Evolutionary conservation across 192 early-diverging fungal genomes (phyloP).

Genomic region (Coemansia sp.): DNA sequence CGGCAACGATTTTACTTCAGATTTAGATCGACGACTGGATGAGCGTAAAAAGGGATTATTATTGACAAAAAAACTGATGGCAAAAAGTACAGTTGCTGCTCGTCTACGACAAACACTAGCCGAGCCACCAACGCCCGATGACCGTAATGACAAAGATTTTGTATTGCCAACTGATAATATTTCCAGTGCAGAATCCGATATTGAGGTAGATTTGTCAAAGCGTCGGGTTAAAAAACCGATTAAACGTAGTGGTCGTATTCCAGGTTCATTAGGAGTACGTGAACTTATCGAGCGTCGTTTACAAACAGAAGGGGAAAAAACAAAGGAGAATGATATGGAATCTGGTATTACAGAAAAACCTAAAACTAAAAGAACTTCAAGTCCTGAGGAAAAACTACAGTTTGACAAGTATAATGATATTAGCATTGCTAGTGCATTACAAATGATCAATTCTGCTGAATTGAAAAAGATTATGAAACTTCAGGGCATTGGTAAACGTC

Average conservation of each 20-base stretch:
- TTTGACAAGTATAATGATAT: slow-evolving; percentile 44
- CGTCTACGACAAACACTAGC: slow-evolving; percentile 23
- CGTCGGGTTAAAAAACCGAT: neutral
- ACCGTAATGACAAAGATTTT: slow-evolving; percentile 38
- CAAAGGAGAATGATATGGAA: neutral
- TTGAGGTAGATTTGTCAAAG: neutral
- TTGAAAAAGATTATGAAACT: slow-evolving; percentile 57
- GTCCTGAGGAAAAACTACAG: slow-evolving; percentile 19
- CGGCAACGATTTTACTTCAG: slow-evolving; percentile 41
- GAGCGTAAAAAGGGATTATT: slow-evolving; percentile 7
- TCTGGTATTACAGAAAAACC: neutral
- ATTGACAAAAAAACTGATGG: slow-evolving; percentile 18
- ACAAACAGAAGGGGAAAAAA: neutral
- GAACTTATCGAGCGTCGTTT: slow-evolving; percentile 33
- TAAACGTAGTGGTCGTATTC: slow-evolving; percentile 15
- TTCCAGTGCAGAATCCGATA: slow-evolving; percentile 10
- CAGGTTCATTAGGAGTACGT: slow-evolving; percentile 40
- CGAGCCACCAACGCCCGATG: slow-evolving; percentile 34
- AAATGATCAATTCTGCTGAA: slow-evolving; percentile 58
- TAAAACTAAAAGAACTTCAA: neutral
- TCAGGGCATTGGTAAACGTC: slow-evolving; percentile 60
- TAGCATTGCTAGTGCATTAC: slow-evolving; percentile 49
- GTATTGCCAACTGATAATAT: slow-evolving; percentile 16
- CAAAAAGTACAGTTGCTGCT: slow-evolving; percentile 39
- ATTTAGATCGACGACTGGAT: slow-evolving; percentile 29